These are phyloP conservation scores for Cladosporium colombiae DNA, from an alignment of 2,329 filamentous ascomycete species.

Conservation along the genomic window DNA sequence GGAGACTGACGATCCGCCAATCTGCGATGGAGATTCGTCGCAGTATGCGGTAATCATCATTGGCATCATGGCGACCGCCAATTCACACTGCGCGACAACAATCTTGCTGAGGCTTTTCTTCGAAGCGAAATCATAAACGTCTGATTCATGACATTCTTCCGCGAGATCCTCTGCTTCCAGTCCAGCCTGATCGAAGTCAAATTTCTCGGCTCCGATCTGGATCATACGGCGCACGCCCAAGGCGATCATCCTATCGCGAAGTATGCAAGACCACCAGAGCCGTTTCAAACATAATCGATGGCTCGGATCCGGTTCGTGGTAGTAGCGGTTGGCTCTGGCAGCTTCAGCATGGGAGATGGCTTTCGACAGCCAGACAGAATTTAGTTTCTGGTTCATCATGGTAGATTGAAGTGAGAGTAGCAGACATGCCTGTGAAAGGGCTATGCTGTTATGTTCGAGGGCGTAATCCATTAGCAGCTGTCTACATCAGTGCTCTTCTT, in stretches of 20 bases:
- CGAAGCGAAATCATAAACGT: background rate
- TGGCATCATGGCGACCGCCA: background rate
- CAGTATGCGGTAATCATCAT: background rate
- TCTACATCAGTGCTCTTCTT: background rate
- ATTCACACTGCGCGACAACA: background rate
- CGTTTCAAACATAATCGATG: background rate
- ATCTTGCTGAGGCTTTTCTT: background rate
- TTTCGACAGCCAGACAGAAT: constrained; percentile 3
- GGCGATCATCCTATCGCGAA: constrained; percentile 1
- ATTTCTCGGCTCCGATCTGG: background rate
- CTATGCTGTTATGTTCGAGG: background rate
- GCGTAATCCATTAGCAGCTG: background rate
- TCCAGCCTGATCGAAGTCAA: background rate
- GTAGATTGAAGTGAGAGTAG: background rate
- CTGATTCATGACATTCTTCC: background rate
- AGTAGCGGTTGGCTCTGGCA: background rate
- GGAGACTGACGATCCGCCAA: background rate
- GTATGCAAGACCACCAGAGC: background rate
- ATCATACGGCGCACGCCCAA: background rate
- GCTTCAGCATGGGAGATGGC: background rate
- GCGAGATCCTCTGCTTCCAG: background rate
- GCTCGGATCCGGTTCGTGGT: background rate
- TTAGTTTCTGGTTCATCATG: background rate
- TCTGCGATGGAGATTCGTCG: background rate
- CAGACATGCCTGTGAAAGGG: background rate